Evolutionary conservation across 2,329 filamentous ascomycete species (phyloP).

Genomic region (Pseudogymnoascus pannorum): DNA sequence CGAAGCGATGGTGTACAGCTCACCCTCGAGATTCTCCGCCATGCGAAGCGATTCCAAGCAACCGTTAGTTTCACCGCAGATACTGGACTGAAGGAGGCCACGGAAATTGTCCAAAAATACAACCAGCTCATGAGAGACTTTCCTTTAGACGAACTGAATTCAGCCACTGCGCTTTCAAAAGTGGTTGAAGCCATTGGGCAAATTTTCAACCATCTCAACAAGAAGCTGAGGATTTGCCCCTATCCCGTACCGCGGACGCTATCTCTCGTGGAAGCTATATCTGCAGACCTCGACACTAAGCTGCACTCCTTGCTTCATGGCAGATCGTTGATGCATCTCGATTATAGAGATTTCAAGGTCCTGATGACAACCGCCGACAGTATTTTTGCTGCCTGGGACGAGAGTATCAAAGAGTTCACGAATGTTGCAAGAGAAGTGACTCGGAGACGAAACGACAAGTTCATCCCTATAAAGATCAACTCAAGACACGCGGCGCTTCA

Average conservation of each 20-base stretch:
- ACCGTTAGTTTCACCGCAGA: conserved; percentile 96
- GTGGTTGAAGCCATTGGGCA: conserved; percentile 80
- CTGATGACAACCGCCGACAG: conserved; percentile 77
- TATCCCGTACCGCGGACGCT: conserved; percentile 90
- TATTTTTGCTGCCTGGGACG: conserved; percentile 91
- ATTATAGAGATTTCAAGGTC: conserved; percentile 81
- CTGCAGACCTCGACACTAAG: conserved; percentile 79
- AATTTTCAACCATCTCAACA: conserved; percentile 93
- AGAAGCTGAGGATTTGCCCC: conserved; percentile 91
- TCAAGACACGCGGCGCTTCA: conserved; percentile 84
- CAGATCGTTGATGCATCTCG: conserved; percentile 80
- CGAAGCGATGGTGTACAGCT: conserved; percentile 80
- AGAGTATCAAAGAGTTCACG: conserved; percentile 94
- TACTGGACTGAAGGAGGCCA: conserved; percentile 90
- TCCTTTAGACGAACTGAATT: conserved; percentile 79
- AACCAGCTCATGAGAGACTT: conserved; percentile 99
- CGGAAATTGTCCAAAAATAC: conserved; percentile 95
- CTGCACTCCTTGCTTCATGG: conserved; percentile 82
- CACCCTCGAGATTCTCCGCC: conserved; percentile 89
- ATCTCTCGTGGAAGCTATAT: conserved; percentile 94
- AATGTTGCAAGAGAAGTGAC: conserved; percentile 95
- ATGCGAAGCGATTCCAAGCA: conserved; percentile 96
- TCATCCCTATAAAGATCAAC: conserved; percentile 94
- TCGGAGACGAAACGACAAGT: conserved; percentile 88
- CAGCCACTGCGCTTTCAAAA: conserved; percentile 81